Base-by-base conservation (phyloP, 2,329 filamentous ascomycete species). In the Aspergillus arachidicola region DNA sequence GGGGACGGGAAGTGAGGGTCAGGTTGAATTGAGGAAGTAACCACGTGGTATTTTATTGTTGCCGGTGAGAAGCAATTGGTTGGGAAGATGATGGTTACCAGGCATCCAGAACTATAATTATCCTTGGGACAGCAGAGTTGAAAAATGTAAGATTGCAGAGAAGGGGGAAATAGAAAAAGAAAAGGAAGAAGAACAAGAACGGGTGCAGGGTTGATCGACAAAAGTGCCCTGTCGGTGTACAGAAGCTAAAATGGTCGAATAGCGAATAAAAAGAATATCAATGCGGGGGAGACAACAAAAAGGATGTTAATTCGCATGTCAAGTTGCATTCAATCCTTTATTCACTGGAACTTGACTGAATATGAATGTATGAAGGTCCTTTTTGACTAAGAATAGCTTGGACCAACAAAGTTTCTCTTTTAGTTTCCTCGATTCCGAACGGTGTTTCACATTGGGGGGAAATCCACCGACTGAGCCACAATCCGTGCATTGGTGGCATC, bases 201-300 rank as follows among this genome's bases (percentile, higher is more conserved):
- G n/a, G 11, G 30, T 46, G 48, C 38, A 59, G 60, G 46, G 50
- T 59, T 58, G 51, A 32, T 54, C 59, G 58, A 45, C 32, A 45
- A 61, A 59, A 32, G 26, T 16, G 57, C 28, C 28, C 19, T 53
- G 30, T 16, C 28, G n/a, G 30, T 54, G 30, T 54, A 54, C 51
- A 53, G 50, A 28, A 34, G 50, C 26, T 53, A 53, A 26, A 48
- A 28, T 26, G 45, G 11, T 16, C 11, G 23, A 48, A 16, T 14
- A 16, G 45, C n/a, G 4, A 26, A 48, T 14, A 28, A 50, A 50
- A 50, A 34, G 16, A 28, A 23, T 30, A 14, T 54, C 34, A 30
- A 58, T 64, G 64, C 64, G 64, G 61, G 64, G 64, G 57, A 41
- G 58, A 54, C 23, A 51, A 26, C 34, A 41, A 3, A 41, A 56